Percentiles rank a stretch among this genome's conserved stretches.
Evolutionary conservation across 768 basidiomycete genomes (phyloP).

Genomic region (Psilocybe azurescens): DNA sequence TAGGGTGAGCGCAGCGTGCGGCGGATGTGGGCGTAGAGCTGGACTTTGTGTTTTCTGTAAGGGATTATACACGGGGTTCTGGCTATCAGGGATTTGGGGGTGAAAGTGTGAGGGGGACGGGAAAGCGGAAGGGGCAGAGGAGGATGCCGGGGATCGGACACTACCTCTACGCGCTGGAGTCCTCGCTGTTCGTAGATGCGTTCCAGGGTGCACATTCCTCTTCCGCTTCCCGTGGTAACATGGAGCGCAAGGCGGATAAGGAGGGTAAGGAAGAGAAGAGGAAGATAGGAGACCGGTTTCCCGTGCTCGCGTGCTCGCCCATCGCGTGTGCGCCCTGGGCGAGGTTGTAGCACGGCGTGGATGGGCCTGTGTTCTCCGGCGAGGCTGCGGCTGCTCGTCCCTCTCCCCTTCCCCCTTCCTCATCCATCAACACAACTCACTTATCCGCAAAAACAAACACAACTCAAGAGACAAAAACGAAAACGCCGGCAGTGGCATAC

Average conservation of each 20-base stretch:
- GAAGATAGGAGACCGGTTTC: conserved; percentile 30
- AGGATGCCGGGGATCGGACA: conserved; percentile 66
- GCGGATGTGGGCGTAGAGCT: conserved; percentile 76
- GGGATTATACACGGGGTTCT: no score
- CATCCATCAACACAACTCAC: no score
- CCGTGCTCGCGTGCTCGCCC: conserved; percentile 64
- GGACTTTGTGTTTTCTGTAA: conserved; percentile 76
- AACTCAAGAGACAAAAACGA: no score
- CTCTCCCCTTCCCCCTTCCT: no score
- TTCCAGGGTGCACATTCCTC: conserved; percentile 34
- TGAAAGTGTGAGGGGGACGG: no score
- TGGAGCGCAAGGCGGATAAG: not conserved
- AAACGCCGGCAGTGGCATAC: no score
- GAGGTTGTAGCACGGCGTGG: conserved; percentile 52
- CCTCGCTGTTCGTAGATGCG: conserved; percentile 52
- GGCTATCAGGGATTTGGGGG: no score
- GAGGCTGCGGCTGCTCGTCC: conserved; percentile 3
- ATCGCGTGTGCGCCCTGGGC: conserved; percentile 33
- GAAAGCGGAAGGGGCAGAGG: no score
- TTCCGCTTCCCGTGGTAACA: no score
- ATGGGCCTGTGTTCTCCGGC: conserved; percentile 30
- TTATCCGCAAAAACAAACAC: no score
- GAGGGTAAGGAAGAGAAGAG: not conserved
- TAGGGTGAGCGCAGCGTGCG: conserved; percentile 69
- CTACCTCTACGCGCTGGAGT: conserved; percentile 77